phyloP scores from a whole-genome alignment of 2,329 filamentous ascomycete genomes.

The Trichoderma semiorbis region DNA sequence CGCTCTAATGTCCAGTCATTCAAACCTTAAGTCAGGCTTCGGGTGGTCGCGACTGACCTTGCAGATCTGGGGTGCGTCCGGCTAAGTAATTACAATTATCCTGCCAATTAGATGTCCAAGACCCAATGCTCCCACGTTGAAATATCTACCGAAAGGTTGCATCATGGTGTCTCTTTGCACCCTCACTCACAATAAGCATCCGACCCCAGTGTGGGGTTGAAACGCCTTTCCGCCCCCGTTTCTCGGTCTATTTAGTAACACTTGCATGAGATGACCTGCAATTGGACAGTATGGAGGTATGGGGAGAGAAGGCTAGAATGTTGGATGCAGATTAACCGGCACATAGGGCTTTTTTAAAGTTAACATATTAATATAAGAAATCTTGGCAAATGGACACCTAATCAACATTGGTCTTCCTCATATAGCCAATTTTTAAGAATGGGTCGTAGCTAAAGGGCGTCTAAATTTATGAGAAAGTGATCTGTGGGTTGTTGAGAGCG shows the following conservation, averaged over 20 bases:
- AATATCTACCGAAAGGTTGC: background rate
- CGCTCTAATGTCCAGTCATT: background rate
- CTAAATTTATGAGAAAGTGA: background rate
- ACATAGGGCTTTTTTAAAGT: background rate
- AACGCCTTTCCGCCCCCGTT: background rate
- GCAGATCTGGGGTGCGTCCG: conserved; percentile 11
- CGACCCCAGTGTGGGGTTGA: background rate
- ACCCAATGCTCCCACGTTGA: background rate
- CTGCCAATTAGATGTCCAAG: background rate
- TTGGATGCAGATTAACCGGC: background rate
- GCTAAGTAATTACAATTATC: background rate
- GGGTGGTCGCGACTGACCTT: background rate
- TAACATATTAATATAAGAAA: background rate
- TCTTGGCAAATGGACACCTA: background rate
- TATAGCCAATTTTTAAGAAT: background rate
- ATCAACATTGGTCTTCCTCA: background rate
- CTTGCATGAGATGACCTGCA: background rate
- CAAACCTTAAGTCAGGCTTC: background rate
- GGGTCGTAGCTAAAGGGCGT: background rate
- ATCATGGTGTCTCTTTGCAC: background rate
- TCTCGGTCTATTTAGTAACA: background rate
- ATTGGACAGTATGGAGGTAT: background rate
- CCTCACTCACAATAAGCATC: background rate
- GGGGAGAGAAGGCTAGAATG: background rate
- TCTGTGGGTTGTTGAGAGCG: background rate